These are phyloP conservation scores for Pontederia crassipes DNA, from an alignment of 176 grass and related monocot species.

Conservation along the genomic window DNA sequence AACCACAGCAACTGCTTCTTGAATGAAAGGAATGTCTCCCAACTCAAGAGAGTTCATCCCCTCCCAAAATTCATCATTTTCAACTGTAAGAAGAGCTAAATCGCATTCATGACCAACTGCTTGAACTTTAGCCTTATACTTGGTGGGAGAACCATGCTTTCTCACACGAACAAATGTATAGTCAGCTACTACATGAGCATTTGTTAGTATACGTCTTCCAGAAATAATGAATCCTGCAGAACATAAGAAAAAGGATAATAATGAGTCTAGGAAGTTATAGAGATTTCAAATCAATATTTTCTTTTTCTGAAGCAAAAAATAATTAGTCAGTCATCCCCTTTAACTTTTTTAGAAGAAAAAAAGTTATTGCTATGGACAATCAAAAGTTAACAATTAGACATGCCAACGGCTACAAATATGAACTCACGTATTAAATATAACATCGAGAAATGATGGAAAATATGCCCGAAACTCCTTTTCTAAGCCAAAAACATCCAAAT, in stretches of 20 bases:
- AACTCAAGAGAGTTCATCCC: constrained; percentile 83
- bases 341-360: too few relatives aligned
- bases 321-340: too few relatives aligned
- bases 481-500: too few relatives aligned
- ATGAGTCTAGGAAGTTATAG: not conserved
- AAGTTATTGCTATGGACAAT: too few relatives aligned
- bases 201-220: constrained; percentile 61
- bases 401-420: too few relatives aligned
- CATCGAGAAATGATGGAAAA: too few relatives aligned
- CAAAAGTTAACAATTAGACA: too few relatives aligned
- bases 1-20: constrained; percentile 92
- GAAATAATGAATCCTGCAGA: constrained; percentile 82
- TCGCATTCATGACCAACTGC: constrained; percentile 94
- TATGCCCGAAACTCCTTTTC: too few relatives aligned
- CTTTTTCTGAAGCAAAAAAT: too few relatives aligned
- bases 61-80: constrained; percentile 92
- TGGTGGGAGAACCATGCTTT: constrained; percentile 91
- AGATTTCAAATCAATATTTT: too few relatives aligned
- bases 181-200: constrained; percentile 94
- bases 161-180: constrained; percentile 95
- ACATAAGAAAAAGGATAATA: constrained; percentile 13
- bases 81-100: constrained; percentile 70
- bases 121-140: constrained; percentile 86
- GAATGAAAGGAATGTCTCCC: constrained; percentile 86
- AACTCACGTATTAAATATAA: too few relatives aligned